Evolutionary conservation across 306 rosid species (phyloP).

Genomic region (Delonix regia): DNA sequence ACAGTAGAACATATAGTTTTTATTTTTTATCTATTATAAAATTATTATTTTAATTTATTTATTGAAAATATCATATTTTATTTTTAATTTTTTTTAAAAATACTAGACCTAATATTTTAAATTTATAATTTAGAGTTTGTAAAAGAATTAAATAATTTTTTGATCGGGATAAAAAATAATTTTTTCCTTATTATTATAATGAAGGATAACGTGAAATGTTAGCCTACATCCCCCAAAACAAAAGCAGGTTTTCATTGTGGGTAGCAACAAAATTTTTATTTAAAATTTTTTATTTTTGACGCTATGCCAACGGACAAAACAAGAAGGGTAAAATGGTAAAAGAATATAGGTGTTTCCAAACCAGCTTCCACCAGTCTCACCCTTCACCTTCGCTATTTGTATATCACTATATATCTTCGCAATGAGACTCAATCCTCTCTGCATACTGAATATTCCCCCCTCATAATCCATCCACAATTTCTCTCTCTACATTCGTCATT

Average conservation of each 20-base stretch:
- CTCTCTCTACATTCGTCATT: background rate
- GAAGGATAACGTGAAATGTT: background rate
- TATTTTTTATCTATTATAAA: too few species aligned
- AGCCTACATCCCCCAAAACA: background rate
- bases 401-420: background rate
- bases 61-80: too few species aligned
- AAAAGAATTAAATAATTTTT: too few species aligned
- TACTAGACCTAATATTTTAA: too few species aligned
- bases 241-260: background rate
- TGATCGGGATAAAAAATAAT: too few species aligned
- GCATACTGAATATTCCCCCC: slow-evolving; percentile 30
- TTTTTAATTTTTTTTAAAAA: too few species aligned
- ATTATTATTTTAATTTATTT: too few species aligned
- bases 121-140: too few species aligned
- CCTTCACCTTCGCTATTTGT: background rate
- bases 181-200: too few species aligned
- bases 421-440: background rate
- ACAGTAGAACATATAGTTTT: too few species aligned
- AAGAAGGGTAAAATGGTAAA: slow-evolving; percentile 24
- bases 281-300: background rate
- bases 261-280: background rate
- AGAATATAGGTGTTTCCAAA: background rate
- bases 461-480: background rate
- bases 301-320: background rate
- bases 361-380: background rate